Base-by-base conservation (phyloP, 2,329 filamentous ascomycete genomes). In the Exophiala viscosa region DNA sequence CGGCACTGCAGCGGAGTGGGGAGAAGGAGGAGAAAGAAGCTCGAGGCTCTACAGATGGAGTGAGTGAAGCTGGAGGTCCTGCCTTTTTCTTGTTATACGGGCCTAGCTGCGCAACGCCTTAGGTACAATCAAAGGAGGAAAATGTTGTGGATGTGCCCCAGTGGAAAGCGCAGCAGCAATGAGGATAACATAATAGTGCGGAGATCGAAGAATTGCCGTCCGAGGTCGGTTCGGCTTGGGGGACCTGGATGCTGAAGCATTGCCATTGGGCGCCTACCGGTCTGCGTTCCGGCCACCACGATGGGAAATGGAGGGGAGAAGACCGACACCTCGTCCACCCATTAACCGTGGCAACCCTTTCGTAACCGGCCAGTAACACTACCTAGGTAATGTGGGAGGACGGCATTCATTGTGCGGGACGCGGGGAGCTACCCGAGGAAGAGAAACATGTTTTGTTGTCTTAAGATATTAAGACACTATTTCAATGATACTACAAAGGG, bases 161-260 rank as follows among this genome's bases (percentile, higher is more conserved):
- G 23, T 1, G 23, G 23, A 28, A 28, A 28, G 23, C 23, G n/a
- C n/a, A n/a, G 23, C 10, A 45, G 28, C 17, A 33, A 18, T 46
- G 13, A 46, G 34, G 13, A 10, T 46, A 14, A 2, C 14, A 35
- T 11, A n/a, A 34, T 14, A 15, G 5, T 44, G 41, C 20, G 15
- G 41, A 44, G 41, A 47, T 33, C 44, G 44, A 47, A 33, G 36
- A 47, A 36, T 47, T 17, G 32, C 44, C 44, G 33, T 23, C 44
- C 44, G 44, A 47, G 44, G 44, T 39, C 15, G 38, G 23, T 28
- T 28, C 23, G 23, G 23, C 3, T 28, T 1, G 23, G 23, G 23
- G 23, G 5, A 28, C 23, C 28, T 14, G 20, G 20, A 38, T 14
- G n/a, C 11, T 41, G 39, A 18, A 20, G 18, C 40, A 15, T 5